These are phyloP conservation scores for Pharnaceum exiguum DNA, from an alignment of 148 eudicot genomes.

Conservation along the genomic window DNA sequence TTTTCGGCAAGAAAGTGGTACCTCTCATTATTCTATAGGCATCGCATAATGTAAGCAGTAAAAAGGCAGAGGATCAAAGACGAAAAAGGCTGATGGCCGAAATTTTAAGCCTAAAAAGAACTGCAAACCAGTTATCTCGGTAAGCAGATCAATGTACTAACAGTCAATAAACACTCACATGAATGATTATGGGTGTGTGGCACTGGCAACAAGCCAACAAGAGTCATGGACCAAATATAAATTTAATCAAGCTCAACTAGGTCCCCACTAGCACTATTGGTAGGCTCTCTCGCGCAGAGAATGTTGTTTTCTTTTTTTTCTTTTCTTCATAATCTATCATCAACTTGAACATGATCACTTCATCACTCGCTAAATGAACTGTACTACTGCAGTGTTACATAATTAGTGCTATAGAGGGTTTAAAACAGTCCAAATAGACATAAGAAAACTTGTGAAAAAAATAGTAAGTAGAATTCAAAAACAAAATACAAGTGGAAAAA, in stretches of 20 bases:
- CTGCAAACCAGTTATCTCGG: slow-evolving; percentile 2
- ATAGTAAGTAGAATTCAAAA: not conserved
- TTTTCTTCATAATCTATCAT: not conserved
- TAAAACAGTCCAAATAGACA: too few species aligned
- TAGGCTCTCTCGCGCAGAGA: slow-evolving; percentile 2
- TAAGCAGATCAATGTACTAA: slow-evolving; percentile 4
- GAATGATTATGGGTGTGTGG: slow-evolving; percentile 15
- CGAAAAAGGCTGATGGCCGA: not conserved
- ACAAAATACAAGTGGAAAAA: not conserved
- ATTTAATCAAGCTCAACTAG: slow-evolving; percentile 6
- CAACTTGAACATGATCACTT: not conserved
- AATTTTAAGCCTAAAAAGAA: slow-evolving; percentile 17
- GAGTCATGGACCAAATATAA: not conserved
- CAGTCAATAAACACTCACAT: slow-evolving; percentile 9
- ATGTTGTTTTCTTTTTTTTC: not conserved
- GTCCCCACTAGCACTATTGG: not conserved
- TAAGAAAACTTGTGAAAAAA: too few species aligned
- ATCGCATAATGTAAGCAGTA: too few species aligned
- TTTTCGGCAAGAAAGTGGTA: too few species aligned
- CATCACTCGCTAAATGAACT: too few species aligned
- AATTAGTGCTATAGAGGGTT: not conserved
- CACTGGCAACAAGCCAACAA: too few species aligned
- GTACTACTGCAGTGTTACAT: not conserved
- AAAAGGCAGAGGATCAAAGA: slow-evolving; percentile 1
- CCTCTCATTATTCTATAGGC: too few species aligned